A percentile compares a stretch with the other conserved stretches of the same genome.
Conservation (phyloP, 352 stramenopile species). For the Globisporangium emineosum region DNA sequence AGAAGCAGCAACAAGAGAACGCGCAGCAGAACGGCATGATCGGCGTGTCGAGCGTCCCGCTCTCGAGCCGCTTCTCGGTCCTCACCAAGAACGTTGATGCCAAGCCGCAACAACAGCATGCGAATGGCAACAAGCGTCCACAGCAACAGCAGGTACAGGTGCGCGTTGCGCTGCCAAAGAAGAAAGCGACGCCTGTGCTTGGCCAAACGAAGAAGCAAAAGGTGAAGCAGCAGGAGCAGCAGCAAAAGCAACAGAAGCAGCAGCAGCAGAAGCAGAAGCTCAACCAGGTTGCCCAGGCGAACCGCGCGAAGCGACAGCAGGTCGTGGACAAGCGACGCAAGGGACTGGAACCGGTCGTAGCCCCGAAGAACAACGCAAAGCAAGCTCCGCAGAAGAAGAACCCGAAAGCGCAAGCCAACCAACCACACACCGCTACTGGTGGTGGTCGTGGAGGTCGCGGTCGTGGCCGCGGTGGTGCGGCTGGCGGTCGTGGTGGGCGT, state of each 20-base stretch:
- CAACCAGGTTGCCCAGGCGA: constrained; percentile 52
- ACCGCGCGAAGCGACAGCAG: constrained; percentile 72
- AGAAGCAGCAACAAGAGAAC: constrained; percentile 23
- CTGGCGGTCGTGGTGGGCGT: constrained; percentile 27
- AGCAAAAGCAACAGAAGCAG: constrained; percentile 39
- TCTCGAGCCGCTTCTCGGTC: constrained; percentile 75
- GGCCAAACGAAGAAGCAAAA: constrained; percentile 18
- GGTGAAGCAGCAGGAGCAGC: constrained; percentile 19
- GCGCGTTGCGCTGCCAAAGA: constrained; percentile 21
- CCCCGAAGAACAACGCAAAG: constrained; percentile 28
- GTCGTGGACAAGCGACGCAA: constrained; percentile 71
- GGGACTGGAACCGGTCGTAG: constrained; percentile 34
- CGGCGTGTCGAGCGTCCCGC: constrained; percentile 58
- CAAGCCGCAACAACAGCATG: constrained; percentile 20
- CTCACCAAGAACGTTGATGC: constrained; percentile 44
- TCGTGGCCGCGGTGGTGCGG: constrained; percentile 14
- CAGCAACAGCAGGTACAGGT: constrained; percentile 22
- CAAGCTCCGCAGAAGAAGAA: constrained; percentile 31
- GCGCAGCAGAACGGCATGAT: constrained; percentile 32
- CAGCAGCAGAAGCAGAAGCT: constrained; percentile 69
- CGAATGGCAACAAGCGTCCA: constrained; percentile 16
- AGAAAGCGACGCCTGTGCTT: constrained; percentile 19
- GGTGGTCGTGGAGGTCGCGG: constrained; percentile 25
- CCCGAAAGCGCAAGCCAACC: constrained; percentile 9
- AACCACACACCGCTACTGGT: constrained; percentile 3